A percentile compares a stretch with the other conserved stretches of the same genome.
Evolutionary conservation across 129 eudicot genomes (phyloP).

Genomic region (Heracleum sosnowskyi): DNA sequence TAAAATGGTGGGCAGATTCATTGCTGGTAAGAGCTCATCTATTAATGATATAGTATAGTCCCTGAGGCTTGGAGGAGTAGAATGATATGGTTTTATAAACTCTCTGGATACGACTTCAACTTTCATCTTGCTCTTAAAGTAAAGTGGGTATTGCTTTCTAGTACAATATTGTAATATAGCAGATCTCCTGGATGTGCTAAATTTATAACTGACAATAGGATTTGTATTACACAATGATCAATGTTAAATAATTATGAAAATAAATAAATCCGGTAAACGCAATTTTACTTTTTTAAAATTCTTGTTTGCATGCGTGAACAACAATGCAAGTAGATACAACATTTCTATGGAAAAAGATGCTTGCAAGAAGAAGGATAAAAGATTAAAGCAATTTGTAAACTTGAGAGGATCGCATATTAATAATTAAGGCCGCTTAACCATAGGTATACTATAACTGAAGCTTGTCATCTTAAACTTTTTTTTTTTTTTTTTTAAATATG

Average conservation of each 20-base stretch:
- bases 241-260: no score
- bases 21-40: neutral
- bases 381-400: no score
- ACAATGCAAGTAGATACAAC: neutral
- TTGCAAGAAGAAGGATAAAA: no score
- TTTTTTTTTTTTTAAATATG: no score
- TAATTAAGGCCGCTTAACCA: no score
- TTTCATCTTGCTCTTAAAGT: conserved; percentile 1
- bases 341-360: neutral
- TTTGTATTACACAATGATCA: neutral
- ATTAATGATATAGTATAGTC: neutral
- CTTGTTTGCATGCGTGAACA: neutral
- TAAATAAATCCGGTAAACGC: neutral
- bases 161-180: neutral
- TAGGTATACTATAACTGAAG: no score
- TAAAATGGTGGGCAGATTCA: neutral
- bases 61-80: conserved; percentile 11
- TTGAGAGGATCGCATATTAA: no score
- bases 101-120: conserved; percentile 1
- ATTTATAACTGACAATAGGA: neutral
- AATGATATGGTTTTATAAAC: conserved; percentile 13
- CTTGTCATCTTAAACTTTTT: no score
- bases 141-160: neutral
- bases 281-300: no score
- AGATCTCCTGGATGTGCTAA: neutral